Evolutionary conservation across 495 filamentous ascomycete genomes (phyloP), one percentile per base, ranked within the genome.

Genomic region (Aspergillus baeticus): DNA sequence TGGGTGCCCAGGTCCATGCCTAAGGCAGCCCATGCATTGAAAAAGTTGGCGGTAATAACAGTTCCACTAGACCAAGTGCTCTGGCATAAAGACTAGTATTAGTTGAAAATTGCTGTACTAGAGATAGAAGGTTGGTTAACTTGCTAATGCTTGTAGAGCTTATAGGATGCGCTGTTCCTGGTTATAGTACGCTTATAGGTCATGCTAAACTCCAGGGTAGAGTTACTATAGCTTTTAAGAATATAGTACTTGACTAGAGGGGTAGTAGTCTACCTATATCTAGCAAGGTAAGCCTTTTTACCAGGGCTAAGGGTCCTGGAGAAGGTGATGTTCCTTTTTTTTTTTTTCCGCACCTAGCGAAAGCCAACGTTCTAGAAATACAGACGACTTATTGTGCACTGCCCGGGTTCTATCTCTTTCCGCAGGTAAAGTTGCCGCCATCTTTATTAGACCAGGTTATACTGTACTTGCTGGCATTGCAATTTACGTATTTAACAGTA

Each of bases 191-290:
- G 86, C 61, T 78, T 77, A 64, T 76, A 72, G 0, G 62, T 65
- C 20, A 73, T 73, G 34, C 69, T 71, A 29, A 68, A 69, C 23
- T 67, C 70, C 1, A 82, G 84, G 65, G 85, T 78, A 55, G 73
- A 84, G 46, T 63, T 71, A 23, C 82, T 81, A 66, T 74, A 84
- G 63, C 72, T 70, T 63, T 87, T 84, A 46, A 86, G 65, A 51
- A 87, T 77, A 69, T 86, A 87, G 71, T 85, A 86, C 58, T 88
- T 84, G 52, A 86, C 73, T 2, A 87, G 74, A 0, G 85, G 84
- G 67, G 75, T 75, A 11, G 68, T 75, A 15, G 82, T 85, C 85
- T 82, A 87, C 51, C 83, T 83, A 63, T 87, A 86, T 56, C 87
- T 68, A 47, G 82, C 63, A 15, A 87, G 78, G 63, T 86, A 86